Evolutionary conservation across 345 rosid genomes (phyloP), one percentile per base, ranked within the genome.

Genomic region (Microthlaspi erraticum): DNA sequence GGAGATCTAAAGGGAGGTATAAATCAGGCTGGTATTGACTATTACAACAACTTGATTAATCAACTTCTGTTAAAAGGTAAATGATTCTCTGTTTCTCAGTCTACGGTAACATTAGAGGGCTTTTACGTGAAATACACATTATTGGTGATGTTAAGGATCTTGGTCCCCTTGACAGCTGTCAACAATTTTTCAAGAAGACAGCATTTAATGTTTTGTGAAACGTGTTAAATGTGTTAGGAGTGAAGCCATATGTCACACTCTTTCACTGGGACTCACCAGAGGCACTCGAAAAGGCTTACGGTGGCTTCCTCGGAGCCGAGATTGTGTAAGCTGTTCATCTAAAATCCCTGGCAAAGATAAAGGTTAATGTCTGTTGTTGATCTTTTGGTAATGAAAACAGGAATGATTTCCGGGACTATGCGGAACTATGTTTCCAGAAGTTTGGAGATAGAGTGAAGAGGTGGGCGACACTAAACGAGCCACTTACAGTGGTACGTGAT

Each of bases 241-340:
- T 83, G 41, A 61, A 77, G 56, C 87, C 87, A 42, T 74, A 64
- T 34, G 76, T 77, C 26, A 81, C 84, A 37, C 34, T 81, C 7
- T 77, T 83, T 69, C 87, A 83, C 10, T 81, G 84, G 87, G 87
- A 83, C 44, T 38, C 66, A 60, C 87, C 87, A 2, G 77, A 74
- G 29, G 74, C 77, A 29, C 79, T 83, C 4, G 81, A 83, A 60
- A 45, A 71, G 36, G 74, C 80, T 44, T 83, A 83, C 10, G 83
- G 83, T 34, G 84, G 87, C 13, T 71, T 81, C 42, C 76, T 76
- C 4, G 75, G 80, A 31, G 42, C 60, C 0, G 68, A 58, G 17
- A 64, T 83, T 64, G 80, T 77, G 84, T 87, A 80, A 81, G 84
- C 45, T 2, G 9, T 60, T 59, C 8, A 58, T 19, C 5, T 13